A percentile compares a stretch with the other conserved stretches of the same genome.
These are phyloP conservation scores for Cladosporium oxysporum DNA, from an alignment of 2,329 filamentous ascomycete species.

Conservation along the genomic window DNA sequence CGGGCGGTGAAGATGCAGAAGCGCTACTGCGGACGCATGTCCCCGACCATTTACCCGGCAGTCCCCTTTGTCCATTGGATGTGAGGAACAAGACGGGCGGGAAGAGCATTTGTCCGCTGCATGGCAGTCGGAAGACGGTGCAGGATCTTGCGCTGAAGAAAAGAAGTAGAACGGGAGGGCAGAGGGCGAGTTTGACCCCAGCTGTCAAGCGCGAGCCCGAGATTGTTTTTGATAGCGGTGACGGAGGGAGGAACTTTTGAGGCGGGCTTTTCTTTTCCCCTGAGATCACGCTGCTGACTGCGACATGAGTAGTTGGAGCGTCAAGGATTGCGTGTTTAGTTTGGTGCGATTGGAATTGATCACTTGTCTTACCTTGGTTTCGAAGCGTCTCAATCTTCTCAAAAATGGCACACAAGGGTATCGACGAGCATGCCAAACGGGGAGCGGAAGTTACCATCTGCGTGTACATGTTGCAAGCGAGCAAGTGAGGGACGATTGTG, in stretches of 20 bases:
- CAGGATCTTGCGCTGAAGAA: slow-evolving; percentile 3
- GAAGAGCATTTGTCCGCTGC: slow-evolving; percentile 42
- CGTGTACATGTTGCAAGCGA: not conserved
- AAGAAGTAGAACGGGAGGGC: slow-evolving; percentile 11
- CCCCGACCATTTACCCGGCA: slow-evolving; percentile 47
- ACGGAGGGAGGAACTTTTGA: slow-evolving; percentile 11
- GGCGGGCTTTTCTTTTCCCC: not conserved
- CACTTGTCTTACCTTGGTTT: not conserved
- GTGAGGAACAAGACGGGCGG: slow-evolving; percentile 40
- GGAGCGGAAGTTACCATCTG: not conserved
- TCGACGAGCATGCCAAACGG: not conserved
- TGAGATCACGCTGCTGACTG: not conserved
- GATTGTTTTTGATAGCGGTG: slow-evolving; percentile 25
- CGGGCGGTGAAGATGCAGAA: slow-evolving; percentile 28
- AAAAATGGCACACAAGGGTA: not conserved
- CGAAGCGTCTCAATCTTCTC: not conserved
- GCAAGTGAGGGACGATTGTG: not conserved
- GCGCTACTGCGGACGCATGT: slow-evolving; percentile 40
- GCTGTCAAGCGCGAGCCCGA: slow-evolving; percentile 19
- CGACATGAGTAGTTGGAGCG: not conserved
- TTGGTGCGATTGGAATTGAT: not conserved
- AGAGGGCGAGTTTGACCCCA: slow-evolving; percentile 6
- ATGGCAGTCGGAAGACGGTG: slow-evolving; percentile 35
- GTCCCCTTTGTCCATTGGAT: slow-evolving; percentile 46
- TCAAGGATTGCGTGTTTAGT: not conserved